These are phyloP conservation scores for Amaranthus tricolor DNA, from an alignment of 179 eudicot genomes.

Conservation along the genomic window DNA sequence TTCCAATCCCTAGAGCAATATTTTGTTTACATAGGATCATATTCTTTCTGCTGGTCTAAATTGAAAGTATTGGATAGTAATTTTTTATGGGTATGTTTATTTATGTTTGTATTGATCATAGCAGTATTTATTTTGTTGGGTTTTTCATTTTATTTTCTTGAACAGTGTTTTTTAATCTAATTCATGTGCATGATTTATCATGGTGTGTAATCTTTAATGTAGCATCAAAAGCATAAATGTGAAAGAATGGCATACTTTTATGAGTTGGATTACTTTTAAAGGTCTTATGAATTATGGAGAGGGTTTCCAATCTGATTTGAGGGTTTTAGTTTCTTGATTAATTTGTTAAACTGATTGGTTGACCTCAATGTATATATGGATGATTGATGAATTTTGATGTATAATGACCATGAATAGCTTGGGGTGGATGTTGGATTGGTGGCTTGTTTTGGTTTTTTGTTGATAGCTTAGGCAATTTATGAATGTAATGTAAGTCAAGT, in stretches of 20 bases:
- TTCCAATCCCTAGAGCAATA: neutral
- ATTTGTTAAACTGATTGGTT: neutral
- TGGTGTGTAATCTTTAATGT: neutral
- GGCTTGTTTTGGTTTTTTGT: neutral
- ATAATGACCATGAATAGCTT: neutral
- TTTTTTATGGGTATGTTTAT: constrained; percentile 9
- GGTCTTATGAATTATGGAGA: neutral
- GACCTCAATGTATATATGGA: constrained; percentile 1
- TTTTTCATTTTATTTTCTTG: neutral
- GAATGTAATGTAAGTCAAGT: neutral
- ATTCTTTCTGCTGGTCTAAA: neutral
- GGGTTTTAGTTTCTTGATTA: neutral
- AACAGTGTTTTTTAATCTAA: neutral
- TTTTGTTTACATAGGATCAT: neutral
- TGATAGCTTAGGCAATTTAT: neutral
- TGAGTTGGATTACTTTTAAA: neutral
- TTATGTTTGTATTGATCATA: constrained; percentile 11
- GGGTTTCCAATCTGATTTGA: constrained; percentile 1
- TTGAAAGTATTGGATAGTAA: neutral
- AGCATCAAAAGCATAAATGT: neutral
- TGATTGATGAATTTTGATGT: neutral
- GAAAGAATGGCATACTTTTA: neutral
- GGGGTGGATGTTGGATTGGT: neutral
- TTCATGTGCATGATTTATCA: constrained; percentile 2
- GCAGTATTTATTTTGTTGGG: neutral